phyloP scores from a whole-genome alignment of 108 stramenopile genomes.

The Aurantiochytrium sp. region DNA sequence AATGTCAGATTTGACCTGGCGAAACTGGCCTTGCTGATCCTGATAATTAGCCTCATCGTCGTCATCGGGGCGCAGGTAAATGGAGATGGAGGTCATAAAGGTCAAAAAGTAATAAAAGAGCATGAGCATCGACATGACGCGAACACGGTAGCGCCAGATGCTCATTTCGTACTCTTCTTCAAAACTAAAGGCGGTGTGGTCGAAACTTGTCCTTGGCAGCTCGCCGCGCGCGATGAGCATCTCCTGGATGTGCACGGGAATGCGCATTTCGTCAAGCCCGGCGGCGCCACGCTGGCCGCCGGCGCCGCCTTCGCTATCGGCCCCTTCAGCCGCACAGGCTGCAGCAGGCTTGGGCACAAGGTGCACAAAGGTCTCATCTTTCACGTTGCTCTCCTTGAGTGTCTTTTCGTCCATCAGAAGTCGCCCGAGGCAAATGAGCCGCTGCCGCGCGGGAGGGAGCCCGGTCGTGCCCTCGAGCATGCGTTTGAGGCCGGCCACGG shows the following conservation, averaged over 20 bases:
- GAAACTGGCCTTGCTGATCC: background rate
- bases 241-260: constrained; percentile 14
- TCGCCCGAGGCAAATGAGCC: background rate
- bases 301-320: background rate
- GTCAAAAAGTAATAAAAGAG: constrained; percentile 14
- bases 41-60: background rate
- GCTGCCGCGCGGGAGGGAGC: background rate
- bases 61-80: background rate
- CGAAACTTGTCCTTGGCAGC: background rate
- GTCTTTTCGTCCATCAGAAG: background rate
- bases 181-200: background rate
- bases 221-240: background rate
- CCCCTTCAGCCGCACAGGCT: background rate
- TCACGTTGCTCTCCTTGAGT: background rate
- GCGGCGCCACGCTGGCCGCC: background rate
- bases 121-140: constrained; percentile 12
- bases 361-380: constrained; percentile 2
- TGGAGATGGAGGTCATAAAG: background rate
- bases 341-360: constrained; percentile 9
- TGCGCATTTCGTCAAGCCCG: background rate
- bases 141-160: background rate
- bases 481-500: background rate
- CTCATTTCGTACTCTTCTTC: constrained; percentile 8
- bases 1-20: background rate
- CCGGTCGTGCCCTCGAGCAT: background rate